Percentiles rank a stretch among this genome's conserved stretches.
Conservation (phyloP, 2,329 filamentous ascomycete genomes). For the Diaporthe ampelina region DNA sequence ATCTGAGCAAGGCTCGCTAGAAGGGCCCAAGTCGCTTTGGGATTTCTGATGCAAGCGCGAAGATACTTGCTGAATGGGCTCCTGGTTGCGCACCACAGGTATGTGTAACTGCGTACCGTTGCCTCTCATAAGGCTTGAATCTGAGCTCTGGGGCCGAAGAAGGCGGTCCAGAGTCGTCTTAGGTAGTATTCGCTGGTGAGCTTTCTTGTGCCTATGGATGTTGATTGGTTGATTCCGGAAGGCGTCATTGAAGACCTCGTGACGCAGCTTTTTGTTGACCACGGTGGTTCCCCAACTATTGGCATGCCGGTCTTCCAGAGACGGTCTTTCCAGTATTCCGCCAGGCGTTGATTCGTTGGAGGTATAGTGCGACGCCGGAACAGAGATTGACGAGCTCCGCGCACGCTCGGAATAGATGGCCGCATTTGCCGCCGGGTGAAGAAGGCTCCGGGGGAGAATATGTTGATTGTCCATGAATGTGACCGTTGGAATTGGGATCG, state of each 20-base stretch:
- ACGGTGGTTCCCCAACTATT: conserved; percentile 91
- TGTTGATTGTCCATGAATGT: conserved; percentile 95
- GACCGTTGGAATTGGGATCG: conserved; percentile 84
- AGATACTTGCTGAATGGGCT: conserved; percentile 6
- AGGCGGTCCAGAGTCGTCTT: conserved; percentile 62
- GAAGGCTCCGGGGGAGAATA: conserved; percentile 88
- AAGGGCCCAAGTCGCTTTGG: conserved; percentile 47
- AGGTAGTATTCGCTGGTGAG: conserved; percentile 76
- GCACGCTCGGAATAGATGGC: conserved; percentile 50
- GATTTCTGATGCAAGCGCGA: conserved; percentile 43
- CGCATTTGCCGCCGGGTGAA: conserved; percentile 68
- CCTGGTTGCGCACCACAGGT: conserved; percentile 23
- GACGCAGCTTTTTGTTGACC: conserved; percentile 88
- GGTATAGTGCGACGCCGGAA: conserved; percentile 44
- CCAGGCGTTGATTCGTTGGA: conserved; percentile 35
- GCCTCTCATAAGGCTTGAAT: conserved; percentile 53
- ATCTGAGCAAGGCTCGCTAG: conserved; percentile 49
- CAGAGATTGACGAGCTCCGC: conserved; percentile 54
- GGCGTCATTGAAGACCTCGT: conserved; percentile 93
- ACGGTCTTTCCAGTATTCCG: conserved; percentile 52
- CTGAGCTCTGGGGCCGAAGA: conserved; percentile 60
- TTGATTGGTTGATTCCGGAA: conserved; percentile 88
- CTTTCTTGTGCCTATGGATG: conserved; percentile 81
- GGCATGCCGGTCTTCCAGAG: conserved; percentile 68
- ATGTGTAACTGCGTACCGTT: conserved; percentile 32